Evolutionary conservation across 2,329 filamentous ascomycete genomes (phyloP), one percentile per base, ranked within the genome.

Genomic region (Acephala macrosclerotiorum): DNA sequence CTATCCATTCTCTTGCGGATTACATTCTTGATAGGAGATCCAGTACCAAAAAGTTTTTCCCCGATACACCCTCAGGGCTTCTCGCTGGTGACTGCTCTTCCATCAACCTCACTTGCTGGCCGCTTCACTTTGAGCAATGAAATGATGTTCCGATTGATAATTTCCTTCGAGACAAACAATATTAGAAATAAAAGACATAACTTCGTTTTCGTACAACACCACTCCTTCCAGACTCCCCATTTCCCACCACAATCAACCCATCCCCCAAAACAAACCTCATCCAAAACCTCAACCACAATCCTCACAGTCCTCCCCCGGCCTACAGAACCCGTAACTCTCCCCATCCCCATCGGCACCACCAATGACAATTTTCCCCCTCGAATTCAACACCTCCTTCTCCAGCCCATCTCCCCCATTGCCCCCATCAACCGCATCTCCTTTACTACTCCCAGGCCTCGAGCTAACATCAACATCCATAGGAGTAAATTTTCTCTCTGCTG

Each of bases 221-320:
- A 42, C 12, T n/a, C n/a, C 18, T 14, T 16, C 38, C 38, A 42
- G 4, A 14, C 38, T n/a, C 18, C 12, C 12, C 38, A 3, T 6
- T 4, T 6, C 12, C 38, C 38, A 16, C 38, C 12, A 42, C n/a
- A 42, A 16, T 12, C 38, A 14, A 14, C 12, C 18, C 38, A 14
- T 12, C 3, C 22, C n/a, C 20, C 7, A 1, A 56, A 35, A 56
- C 12, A 33, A 35, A 33, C 26, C 25, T 26, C 2, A 33, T 9
- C 14, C n/a, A 16, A 6, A 9, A 2, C 12, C 29, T 62, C 47
- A 69, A 20, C 60, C 59, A 66, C 67, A 69, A 58, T 68, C 68
- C 65, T 66, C 67, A 47, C 67, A 69, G 40, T 65, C 64, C 56
- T 67, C 65, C n/a, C 68, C 68, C 35, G 66, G 68, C 42, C 49